These are phyloP conservation scores for Talaromyces stipitatus DNA, from an alignment of 495 filamentous ascomycete species.

Conservation along the genomic window DNA sequence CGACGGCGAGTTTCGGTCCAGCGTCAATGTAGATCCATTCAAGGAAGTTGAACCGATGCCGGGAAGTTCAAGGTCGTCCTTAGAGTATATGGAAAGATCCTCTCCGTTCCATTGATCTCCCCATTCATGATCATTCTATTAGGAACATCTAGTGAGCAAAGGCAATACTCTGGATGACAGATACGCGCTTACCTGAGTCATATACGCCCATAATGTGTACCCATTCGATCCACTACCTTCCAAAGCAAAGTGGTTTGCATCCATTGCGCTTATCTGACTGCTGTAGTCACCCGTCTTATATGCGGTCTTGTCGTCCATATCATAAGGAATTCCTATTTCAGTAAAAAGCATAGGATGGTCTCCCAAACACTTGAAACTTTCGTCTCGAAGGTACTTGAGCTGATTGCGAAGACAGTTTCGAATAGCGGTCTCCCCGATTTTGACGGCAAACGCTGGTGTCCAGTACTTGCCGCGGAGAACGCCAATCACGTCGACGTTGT, in stretches of 20 bases:
- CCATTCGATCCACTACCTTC: conserved; percentile 76
- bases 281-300: conserved; percentile 96
- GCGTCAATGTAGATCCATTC: conserved; percentile 23
- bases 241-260: conserved; percentile 90
- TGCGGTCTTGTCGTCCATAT: conserved; percentile 94
- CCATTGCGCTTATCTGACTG: conserved; percentile 89
- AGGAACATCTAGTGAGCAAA: not conserved
- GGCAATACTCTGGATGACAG: not conserved
- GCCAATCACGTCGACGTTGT: conserved; percentile 95
- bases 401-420: conserved; percentile 91
- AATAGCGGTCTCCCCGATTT: conserved; percentile 90
- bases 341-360: conserved; percentile 85
- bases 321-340: conserved; percentile 96
- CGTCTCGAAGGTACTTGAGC: conserved; percentile 75
- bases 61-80: conserved; percentile 67
- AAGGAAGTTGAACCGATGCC: conserved; percentile 18
- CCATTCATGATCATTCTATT: conserved; percentile 75
- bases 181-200: conserved; percentile 49
- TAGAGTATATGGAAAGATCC: conserved; percentile 82
- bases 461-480: conserved; percentile 82
- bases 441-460: conserved; percentile 82
- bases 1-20: conserved; percentile 46
- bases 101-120: conserved; percentile 98
- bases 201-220: conserved; percentile 86
- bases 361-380: conserved; percentile 87